Evolutionary conservation across 1,139 yeast genomes (phyloP), one percentile per base, ranked within the genome.

Genomic region (Debaryomyces sp.): DNA sequence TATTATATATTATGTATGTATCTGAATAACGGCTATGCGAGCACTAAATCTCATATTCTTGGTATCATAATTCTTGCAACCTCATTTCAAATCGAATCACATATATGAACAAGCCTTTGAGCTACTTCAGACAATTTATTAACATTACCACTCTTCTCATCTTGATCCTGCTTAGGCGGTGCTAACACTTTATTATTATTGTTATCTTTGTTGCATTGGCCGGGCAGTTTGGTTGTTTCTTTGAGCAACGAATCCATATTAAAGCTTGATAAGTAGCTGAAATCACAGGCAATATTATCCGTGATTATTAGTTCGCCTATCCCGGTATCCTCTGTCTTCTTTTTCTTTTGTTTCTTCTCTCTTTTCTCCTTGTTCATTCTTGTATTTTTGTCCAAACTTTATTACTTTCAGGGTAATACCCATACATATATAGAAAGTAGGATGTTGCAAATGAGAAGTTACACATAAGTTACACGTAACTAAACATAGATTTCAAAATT

Each of bases 281-380:
- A 42, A 12, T 34, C 18, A 15, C 34, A 12, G 12, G 13, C 24
- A n/a, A 18, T n/a, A 26, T 26, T 17, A 13, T 34, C 39, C 13
- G 18, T 30, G 24, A 34, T 29, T 17, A 38, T 33, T 9, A 27
- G n/a, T 12, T 44, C 41, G 7, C 30, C 38, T 30, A 38, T 21
- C 18, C 15, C 35, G 2, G 24, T 21, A n/a, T 45, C 48, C 1
- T 45, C 44, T 1, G 30, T 13, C 36, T 36, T 45, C 48, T 41
- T 45, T 15, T 34, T 41, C 45, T 41, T 41, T 13, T 45, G 48
- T 33, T 45, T 45, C 24, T 40, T 41, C 6, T 35, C 48, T 29
- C 42, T 33, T 23, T 29, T 40, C 5, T 45, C 44, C 24, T 36
- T 40, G 32, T 40, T 44, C 43, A 39, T 39, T 44, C 12, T 23